Evolutionary conservation across 805 yeast species (phyloP).

Genomic region (Lipomyces sp.): DNA sequence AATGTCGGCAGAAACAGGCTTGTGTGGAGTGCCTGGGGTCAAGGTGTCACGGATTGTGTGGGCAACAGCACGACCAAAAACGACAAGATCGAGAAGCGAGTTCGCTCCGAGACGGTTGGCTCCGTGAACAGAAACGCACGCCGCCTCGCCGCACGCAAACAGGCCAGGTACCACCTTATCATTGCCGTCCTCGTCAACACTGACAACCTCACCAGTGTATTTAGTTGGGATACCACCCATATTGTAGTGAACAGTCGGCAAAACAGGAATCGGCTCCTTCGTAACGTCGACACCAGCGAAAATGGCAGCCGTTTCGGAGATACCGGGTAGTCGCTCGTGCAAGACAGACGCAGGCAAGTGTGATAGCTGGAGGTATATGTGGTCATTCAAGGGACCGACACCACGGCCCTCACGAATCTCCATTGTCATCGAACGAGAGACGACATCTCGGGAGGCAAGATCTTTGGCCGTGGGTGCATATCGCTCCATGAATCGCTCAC

Average conservation of each 20-base stretch:
- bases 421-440: conserved; percentile 96
- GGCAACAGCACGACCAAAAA: conserved; percentile 97
- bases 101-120: conserved; percentile 99
- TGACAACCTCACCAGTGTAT: conserved; percentile 93
- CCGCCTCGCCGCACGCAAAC: conserved; percentile 98
- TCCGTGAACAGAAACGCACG: conserved; percentile 99
- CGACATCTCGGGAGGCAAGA: conserved; percentile 97
- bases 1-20: conserved; percentile 78
- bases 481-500: conserved; percentile 99
- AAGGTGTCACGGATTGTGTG: conserved; percentile 84
- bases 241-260: conserved; percentile 98
- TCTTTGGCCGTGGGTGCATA: conserved; percentile 99
- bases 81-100: conserved; percentile 93
- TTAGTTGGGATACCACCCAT: conserved; percentile 99
- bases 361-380: conserved; percentile 89
- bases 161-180: conserved; percentile 92
- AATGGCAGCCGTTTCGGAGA: conserved; percentile 96
- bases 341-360: conserved; percentile 91
- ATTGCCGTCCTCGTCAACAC: conserved; percentile 80
- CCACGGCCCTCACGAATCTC: conserved; percentile 99
- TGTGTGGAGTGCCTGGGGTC: conserved; percentile 87
- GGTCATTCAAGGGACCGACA: conserved; percentile 96
- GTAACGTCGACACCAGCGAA: conserved; percentile 99
- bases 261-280: conserved; percentile 97
- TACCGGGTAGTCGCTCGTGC: conserved; percentile 97